These are phyloP conservation scores for Ambrosiella beaveri DNA, from an alignment of 2,329 filamentous ascomycete genomes.

Conservation along the genomic window DNA sequence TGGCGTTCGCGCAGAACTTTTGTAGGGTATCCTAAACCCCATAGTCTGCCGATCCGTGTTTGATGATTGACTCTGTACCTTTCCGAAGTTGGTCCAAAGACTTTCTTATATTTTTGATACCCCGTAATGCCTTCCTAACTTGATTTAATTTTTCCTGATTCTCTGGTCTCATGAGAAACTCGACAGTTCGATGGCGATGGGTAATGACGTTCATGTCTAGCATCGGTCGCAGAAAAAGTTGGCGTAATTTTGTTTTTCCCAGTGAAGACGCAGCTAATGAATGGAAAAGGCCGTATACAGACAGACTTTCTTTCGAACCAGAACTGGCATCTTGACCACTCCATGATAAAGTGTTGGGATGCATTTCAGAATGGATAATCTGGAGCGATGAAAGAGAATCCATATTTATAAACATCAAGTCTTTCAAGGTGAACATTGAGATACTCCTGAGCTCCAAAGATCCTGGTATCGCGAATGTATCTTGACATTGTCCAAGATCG, in stretches of 20 bases:
- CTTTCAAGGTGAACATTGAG: conserved; percentile 54
- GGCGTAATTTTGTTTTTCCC: conserved; percentile 56
- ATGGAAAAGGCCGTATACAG: conserved; percentile 68
- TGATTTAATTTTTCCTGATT: conserved; percentile 41
- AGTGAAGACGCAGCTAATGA: conserved; percentile 60
- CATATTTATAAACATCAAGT: conserved; percentile 58
- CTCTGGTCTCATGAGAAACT: conserved; percentile 46
- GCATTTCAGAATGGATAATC: conserved; percentile 64
- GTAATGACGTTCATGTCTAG: conserved; percentile 49
- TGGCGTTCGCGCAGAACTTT: conserved; percentile 9
- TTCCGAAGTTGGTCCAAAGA: conserved; percentile 56
- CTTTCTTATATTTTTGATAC: conserved; percentile 58
- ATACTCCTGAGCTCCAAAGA: conserved; percentile 43
- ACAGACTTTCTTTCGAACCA: conserved; percentile 63
- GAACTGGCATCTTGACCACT: conserved; percentile 21
- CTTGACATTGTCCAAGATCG: conserved; percentile 52
- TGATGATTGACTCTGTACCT: conserved; percentile 44
- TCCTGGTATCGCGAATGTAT: background rate
- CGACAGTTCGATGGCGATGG: conserved; percentile 54
- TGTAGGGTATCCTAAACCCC: conserved; percentile 43
- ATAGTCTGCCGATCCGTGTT: conserved; percentile 36
- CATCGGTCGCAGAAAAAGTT: conserved; percentile 66
- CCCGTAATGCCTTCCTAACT: conserved; percentile 45
- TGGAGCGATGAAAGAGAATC: conserved; percentile 73
- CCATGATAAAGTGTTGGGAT: conserved; percentile 55